These are phyloP conservation scores for Phytomonas sp. DNA, from an alignment of 208 protist genomes.

Conservation along the genomic window DNA sequence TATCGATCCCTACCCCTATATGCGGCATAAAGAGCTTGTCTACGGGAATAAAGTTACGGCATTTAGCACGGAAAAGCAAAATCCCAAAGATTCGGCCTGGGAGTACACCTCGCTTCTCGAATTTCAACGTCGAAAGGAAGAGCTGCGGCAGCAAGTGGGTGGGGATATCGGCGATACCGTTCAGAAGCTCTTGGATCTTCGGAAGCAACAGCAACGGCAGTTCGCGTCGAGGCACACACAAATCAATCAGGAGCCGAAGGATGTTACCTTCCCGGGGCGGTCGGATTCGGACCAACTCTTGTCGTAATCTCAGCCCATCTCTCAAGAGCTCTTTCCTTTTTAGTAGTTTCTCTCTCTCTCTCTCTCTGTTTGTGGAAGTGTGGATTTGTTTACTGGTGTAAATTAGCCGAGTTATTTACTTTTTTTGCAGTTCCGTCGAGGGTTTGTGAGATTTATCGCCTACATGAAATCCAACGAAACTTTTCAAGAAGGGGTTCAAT, in stretches of 20 bases:
- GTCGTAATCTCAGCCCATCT: slow-evolving; percentile 15
- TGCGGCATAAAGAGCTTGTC: slow-evolving; percentile 75
- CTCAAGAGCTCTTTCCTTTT: background rate
- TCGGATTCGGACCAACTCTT: slow-evolving; percentile 26
- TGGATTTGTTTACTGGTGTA: background rate
- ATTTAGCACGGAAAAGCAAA: slow-evolving; percentile 27
- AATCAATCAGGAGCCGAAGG: slow-evolving; percentile 28
- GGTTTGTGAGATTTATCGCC: background rate
- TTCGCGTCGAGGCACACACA: slow-evolving; percentile 23
- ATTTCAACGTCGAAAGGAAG: slow-evolving; percentile 64
- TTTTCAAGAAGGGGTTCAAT: background rate
- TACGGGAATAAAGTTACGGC: slow-evolving; percentile 55
- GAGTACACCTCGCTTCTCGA: slow-evolving; percentile 46
- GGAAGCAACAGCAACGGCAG: slow-evolving; percentile 22
- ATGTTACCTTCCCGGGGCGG: slow-evolving; percentile 45
- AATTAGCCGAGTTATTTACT: background rate
- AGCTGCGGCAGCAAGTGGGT: slow-evolving; percentile 56
- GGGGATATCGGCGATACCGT: slow-evolving; percentile 61
- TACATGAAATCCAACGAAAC: background rate
- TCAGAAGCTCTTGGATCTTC: slow-evolving; percentile 49
- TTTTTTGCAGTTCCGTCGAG: background rate
- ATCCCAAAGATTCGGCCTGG: slow-evolving; percentile 37
- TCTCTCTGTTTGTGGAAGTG: background rate
- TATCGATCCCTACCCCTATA: slow-evolving; percentile 85
- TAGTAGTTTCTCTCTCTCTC: background rate